phyloP scores from a whole-genome alignment of 768 basidiomycete genomes.

The Leccinellum albellum region DNA sequence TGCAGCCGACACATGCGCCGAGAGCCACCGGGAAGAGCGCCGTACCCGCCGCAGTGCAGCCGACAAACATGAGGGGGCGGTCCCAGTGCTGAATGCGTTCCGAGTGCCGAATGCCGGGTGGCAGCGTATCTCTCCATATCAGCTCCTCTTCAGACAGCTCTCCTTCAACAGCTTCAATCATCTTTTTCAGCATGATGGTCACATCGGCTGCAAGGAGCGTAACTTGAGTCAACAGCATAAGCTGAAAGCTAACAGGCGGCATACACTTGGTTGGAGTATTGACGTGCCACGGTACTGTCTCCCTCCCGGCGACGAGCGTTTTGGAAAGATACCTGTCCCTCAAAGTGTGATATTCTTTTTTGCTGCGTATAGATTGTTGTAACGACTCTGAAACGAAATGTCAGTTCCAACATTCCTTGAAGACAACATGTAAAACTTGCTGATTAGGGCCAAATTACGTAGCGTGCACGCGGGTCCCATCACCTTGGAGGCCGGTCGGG shows the following conservation, averaged over 20 bases:
- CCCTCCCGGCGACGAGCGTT: not conserved
- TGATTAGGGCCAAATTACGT: slow-evolving; percentile 14
- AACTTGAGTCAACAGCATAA: not conserved
- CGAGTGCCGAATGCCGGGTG: slow-evolving; percentile 22
- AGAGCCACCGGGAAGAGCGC: slow-evolving; percentile 11
- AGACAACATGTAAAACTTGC: slow-evolving; percentile 1
- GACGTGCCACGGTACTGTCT: not conserved
- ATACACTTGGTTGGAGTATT: not conserved
- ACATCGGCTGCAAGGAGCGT: slow-evolving; percentile 11
- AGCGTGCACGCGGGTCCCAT: slow-evolving; percentile 25
- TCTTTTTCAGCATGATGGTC: slow-evolving; percentile 15
- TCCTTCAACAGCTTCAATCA: slow-evolving; percentile 17
- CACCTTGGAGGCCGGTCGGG: slow-evolving; percentile 15
- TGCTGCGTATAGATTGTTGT: not conserved
- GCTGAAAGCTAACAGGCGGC: not conserved
- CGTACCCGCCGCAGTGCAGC: not conserved
- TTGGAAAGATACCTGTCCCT: not conserved
- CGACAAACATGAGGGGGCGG: not conserved
- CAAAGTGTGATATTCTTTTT: not conserved
- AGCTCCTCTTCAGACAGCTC: slow-evolving; percentile 19
- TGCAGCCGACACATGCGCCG: slow-evolving; percentile 9
- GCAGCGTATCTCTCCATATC: slow-evolving; percentile 11
- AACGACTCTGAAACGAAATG: not conserved
- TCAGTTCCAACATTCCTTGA: not conserved
- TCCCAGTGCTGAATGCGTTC: slow-evolving; percentile 18